Evolutionary conservation across 805 yeast species (phyloP).

Genomic region (Wickerhamiella sergipiensis): DNA sequence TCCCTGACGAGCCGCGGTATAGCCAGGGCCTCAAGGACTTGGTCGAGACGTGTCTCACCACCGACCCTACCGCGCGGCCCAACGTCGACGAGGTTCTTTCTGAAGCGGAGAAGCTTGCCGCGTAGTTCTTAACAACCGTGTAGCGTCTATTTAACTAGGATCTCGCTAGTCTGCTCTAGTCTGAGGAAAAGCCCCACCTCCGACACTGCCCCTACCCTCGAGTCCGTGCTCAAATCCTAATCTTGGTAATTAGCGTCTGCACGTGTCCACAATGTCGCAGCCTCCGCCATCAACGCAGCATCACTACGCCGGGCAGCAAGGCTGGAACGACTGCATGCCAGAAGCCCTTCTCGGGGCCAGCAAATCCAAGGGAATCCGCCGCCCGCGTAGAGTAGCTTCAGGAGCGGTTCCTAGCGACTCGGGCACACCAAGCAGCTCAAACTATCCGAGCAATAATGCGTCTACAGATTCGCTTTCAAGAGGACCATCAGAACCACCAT

Average conservation of each 20-base stretch:
- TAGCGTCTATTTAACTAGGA: too few species aligned
- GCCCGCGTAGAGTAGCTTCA: constrained; percentile 12
- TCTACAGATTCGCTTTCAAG: background rate
- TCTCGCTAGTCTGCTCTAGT: too few species aligned
- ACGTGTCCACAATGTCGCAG: background rate
- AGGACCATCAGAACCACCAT: too few species aligned
- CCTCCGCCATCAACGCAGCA: constrained; percentile 16
- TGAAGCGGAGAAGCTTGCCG: background rate
- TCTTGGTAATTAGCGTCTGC: background rate
- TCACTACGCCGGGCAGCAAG: constrained; percentile 16
- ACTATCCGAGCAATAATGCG: background rate
- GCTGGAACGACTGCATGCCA: constrained; percentile 19
- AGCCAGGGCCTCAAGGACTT: constrained; percentile 42
- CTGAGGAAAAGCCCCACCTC: too few species aligned
- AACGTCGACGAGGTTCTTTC: constrained; percentile 40
- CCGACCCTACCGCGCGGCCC: constrained; percentile 54
- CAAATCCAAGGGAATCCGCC: constrained; percentile 2
- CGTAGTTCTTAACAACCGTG: background rate
- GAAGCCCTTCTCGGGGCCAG: constrained; percentile 7
- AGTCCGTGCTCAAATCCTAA: background rate
- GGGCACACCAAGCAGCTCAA: too few species aligned
- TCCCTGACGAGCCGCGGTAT: constrained; percentile 42
- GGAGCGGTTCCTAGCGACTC: background rate
- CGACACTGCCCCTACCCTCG: background rate
- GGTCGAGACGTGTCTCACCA: constrained; percentile 45